phyloP scores from a whole-genome alignment of 768 basidiomycete genomes.

The Terana coerulea region DNA sequence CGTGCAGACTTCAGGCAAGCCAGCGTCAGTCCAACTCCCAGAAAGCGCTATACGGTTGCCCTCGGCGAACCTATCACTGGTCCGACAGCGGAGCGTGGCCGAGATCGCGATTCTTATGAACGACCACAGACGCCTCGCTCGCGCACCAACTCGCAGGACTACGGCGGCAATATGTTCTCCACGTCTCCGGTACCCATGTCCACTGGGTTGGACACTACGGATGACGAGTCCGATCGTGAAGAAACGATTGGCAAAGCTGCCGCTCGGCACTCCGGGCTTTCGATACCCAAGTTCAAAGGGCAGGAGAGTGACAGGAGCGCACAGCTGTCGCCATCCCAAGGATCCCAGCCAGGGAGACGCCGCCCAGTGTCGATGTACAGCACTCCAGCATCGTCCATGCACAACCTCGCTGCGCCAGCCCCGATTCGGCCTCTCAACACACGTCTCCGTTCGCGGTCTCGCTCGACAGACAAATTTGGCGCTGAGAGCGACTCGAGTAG shows the following conservation, averaged over 20 bases:
- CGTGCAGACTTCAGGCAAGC: slow-evolving; percentile 37
- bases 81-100: slow-evolving; percentile 19
- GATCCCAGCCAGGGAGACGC: slow-evolving; percentile 29
- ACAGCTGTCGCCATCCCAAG: slow-evolving; percentile 20
- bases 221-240: slow-evolving; percentile 38
- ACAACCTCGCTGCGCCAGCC: slow-evolving; percentile 23
- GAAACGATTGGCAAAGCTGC: slow-evolving; percentile 61
- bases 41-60: slow-evolving; percentile 86
- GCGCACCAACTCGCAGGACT: slow-evolving; percentile 24
- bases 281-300: slow-evolving; percentile 25
- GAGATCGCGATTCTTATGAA: slow-evolving; percentile 28
- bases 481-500: slow-evolving; percentile 16
- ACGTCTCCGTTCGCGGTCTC: slow-evolving; percentile 36
- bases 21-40: slow-evolving; percentile 60
- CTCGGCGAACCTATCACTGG: slow-evolving; percentile 67
- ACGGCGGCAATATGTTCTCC: slow-evolving; percentile 43
- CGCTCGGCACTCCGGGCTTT: slow-evolving; percentile 19
- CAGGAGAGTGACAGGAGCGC: slow-evolving; percentile 27
- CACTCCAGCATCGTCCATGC: slow-evolving; percentile 15
- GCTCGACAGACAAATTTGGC: slow-evolving; percentile 29
- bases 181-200: slow-evolving; percentile 29
- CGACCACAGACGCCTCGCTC: slow-evolving; percentile 18
- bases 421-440: slow-evolving; percentile 27
- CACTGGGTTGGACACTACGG: slow-evolving; percentile 27
- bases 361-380: slow-evolving; percentile 62